A percentile compares a stretch with the other conserved stretches of the same genome.
Conservation (phyloP, 805 yeast species). For the Metschnikowia santaceciliae region DNA sequence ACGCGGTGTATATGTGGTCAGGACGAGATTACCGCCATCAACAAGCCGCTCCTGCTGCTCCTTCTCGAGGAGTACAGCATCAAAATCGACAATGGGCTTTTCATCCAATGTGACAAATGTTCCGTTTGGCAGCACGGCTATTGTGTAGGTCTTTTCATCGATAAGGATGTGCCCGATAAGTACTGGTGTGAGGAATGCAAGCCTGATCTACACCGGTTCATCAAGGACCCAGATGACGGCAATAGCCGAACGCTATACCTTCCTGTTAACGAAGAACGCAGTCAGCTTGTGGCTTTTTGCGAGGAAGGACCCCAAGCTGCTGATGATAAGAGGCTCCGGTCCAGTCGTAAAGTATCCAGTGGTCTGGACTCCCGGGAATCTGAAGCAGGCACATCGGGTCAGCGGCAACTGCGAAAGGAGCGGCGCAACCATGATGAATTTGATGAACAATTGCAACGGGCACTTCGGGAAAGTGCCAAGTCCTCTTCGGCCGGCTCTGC, state of each 20-base stretch:
- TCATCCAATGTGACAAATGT: slow-evolving; percentile 85
- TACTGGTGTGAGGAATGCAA: slow-evolving; percentile 93
- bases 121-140: slow-evolving; percentile 97
- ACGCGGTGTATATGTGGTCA: slow-evolving; percentile 42
- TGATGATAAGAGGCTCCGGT: slow-evolving; percentile 5
- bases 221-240: slow-evolving; percentile 28
- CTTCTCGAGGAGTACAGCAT: slow-evolving; percentile 32
- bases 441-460: slow-evolving; percentile 44
- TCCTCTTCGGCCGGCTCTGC: slow-evolving; percentile 31
- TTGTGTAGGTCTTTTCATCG: slow-evolving; percentile 82
- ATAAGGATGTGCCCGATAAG: slow-evolving; percentile 80
- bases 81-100: slow-evolving; percentile 54
- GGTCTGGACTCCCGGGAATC: slow-evolving; percentile 4
- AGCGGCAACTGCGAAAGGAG: slow-evolving; percentile 26
- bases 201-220: slow-evolving; percentile 70
- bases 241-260: slow-evolving; percentile 32
- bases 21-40: slow-evolving; percentile 33
- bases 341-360: slow-evolving; percentile 3
- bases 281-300: slow-evolving; percentile 20
- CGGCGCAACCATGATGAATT: slow-evolving; percentile 34
- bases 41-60: slow-evolving; percentile 22
- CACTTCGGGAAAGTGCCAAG: slow-evolving; percentile 54
- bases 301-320: neutral
- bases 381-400: slow-evolving; percentile 16
- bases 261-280: slow-evolving; percentile 40